A percentile compares a stretch with the other conserved stretches of the same genome.
Evolutionary conservation across 371 early-diverging fungal species (phyloP).

Genomic region (Syncephalastrum racemosum): DNA sequence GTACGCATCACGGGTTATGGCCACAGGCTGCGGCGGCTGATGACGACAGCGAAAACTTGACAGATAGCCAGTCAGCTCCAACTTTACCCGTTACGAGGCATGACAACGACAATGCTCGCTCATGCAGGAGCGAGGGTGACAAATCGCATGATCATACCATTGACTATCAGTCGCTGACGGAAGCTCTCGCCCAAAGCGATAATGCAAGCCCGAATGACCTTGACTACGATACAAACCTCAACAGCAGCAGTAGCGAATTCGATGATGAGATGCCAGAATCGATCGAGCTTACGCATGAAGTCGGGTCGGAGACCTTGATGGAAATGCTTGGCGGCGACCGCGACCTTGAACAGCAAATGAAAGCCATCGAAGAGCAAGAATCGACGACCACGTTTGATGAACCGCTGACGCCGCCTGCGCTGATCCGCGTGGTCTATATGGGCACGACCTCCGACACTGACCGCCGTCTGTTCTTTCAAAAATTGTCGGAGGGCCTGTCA

Average conservation of each 20-base stretch:
- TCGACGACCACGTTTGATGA: constrained; percentile 17
- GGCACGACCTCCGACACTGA: constrained; percentile 32
- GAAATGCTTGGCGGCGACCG: constrained; percentile 13
- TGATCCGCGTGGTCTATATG: constrained; percentile 40
- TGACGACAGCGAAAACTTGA: no score
- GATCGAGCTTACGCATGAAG: constrained; percentile 9
- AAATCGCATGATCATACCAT: neutral
- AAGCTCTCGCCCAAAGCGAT: constrained; percentile 3
- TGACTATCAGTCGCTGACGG: constrained; percentile 11
- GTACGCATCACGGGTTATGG: no score
- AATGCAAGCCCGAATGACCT: constrained; percentile 4
- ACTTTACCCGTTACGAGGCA: neutral
- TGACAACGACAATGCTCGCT: neutral
- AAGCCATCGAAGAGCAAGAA: constrained; percentile 24
- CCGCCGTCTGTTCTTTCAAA: constrained; percentile 32
- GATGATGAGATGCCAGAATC: constrained; percentile 8
- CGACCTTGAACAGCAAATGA: constrained; percentile 26
- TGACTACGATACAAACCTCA: neutral
- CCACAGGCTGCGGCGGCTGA: no score
- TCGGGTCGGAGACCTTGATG: constrained; percentile 22
- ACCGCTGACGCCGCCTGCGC: constrained; percentile 11
- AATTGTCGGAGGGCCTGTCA: constrained; percentile 30
- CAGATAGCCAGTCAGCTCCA: no score
- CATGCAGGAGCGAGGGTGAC: neutral
- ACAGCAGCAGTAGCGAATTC: constrained; percentile 2